Conservation (phyloP, 129 eudicot species). For the Mikania micrantha region DNA sequence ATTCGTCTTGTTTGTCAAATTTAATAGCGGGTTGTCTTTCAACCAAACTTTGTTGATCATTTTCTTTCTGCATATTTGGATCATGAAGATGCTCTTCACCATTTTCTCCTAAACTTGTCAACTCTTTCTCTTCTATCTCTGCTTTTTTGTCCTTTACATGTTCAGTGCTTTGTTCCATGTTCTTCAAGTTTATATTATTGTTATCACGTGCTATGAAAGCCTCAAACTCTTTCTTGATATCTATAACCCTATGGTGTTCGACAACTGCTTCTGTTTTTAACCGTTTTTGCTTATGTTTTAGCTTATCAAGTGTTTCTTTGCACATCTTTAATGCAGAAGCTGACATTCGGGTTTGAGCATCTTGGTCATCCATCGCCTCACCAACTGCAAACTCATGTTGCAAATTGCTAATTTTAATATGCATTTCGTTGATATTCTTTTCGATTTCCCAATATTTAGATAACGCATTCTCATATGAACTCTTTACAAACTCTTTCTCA, state of each 20-base stretch:
- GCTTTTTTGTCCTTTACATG: conserved; percentile 17
- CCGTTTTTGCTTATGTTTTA: conserved; percentile 38
- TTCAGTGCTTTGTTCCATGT: conserved; percentile 16
- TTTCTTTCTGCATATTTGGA: not conserved
- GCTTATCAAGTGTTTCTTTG: conserved; percentile 34
- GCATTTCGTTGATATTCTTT: conserved; percentile 42
- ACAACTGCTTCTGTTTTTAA: conserved; percentile 29
- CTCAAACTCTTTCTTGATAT: conserved; percentile 34
- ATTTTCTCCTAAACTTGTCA: conserved; percentile 19
- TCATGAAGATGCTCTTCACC: not conserved
- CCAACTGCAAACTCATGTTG: conserved; percentile 64
- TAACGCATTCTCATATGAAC: conserved; percentile 50
- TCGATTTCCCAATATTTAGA: conserved; percentile 61
- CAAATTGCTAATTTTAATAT: conserved; percentile 43
- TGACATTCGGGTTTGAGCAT: conserved; percentile 58
- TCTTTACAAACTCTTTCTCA: conserved; percentile 63
- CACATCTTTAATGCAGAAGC: conserved; percentile 52
- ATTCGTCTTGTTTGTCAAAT: conserved; percentile 8
- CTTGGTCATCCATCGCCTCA: conserved; percentile 49
- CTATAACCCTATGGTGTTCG: conserved; percentile 39
- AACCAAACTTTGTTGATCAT: not conserved
- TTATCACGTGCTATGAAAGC: conserved; percentile 10
- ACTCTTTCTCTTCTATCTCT: conserved; percentile 29
- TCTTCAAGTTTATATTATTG: not conserved
- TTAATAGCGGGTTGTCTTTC: not conserved